phyloP scores from a whole-genome alignment of 805 yeast species.

The Candida multigemmis region DNA sequence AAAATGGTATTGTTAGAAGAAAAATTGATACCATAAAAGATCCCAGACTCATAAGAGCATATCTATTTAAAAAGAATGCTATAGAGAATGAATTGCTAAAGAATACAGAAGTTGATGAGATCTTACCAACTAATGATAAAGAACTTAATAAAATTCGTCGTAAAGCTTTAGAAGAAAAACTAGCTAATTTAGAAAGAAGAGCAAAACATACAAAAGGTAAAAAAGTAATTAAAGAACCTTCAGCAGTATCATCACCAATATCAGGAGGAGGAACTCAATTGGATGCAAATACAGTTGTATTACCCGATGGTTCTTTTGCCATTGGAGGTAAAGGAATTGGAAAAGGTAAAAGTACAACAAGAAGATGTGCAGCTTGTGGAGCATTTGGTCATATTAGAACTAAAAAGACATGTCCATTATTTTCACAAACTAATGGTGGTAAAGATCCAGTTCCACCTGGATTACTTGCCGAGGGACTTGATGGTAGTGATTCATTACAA shows the following conservation, averaged over 20 bases:
- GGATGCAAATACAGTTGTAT: conserved; percentile 33
- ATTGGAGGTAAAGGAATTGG: conserved; percentile 63
- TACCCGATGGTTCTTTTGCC: conserved; percentile 36
- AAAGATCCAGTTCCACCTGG: neutral
- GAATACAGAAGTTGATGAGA: conserved; percentile 63
- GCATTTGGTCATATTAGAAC: conserved; percentile 93
- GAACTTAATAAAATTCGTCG: conserved; percentile 73
- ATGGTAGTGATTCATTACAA: too few relatives aligned
- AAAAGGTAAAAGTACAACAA: conserved; percentile 60
- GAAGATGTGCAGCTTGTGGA: conserved; percentile 94
- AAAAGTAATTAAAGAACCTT: conserved; percentile 22
- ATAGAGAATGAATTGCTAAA: conserved; percentile 45
- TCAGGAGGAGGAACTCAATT: conserved; percentile 35
- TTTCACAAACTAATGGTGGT: conserved; percentile 15
- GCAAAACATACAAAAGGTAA: conserved; percentile 25
- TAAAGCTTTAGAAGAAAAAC: conserved; percentile 69
- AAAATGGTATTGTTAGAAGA: conserved; percentile 79
- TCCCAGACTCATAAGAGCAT: conserved; percentile 80
- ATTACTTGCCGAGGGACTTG: too few relatives aligned
- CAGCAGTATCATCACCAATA: conserved; percentile 32
- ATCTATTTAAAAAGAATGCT: conserved; percentile 60
- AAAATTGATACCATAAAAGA: conserved; percentile 71
- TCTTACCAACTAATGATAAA: conserved; percentile 71
- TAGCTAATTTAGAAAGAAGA: conserved; percentile 75
- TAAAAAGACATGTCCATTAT: conserved; percentile 85